Base-by-base conservation (phyloP, 108 stramenopile genomes). In the Epipyxis sp. region DNA sequence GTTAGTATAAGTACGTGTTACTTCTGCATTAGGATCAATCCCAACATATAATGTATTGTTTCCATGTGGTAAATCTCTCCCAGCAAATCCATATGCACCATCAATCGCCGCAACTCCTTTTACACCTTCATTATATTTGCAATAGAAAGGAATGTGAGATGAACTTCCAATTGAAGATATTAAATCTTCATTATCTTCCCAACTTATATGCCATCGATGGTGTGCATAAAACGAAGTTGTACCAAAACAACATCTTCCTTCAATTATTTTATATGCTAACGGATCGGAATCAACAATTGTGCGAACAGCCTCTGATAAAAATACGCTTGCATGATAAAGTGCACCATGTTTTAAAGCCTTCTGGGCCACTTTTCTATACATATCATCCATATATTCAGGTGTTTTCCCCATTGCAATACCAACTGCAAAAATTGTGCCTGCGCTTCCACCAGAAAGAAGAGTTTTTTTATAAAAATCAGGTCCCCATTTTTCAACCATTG, bases 61-160 rank as follows among this genome's bases (percentile, higher is more conserved):
- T 29, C 61, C 61, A 37, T 65, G 61, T 6, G 61, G 61, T 32
- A 65, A 32, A 32, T 65, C 61, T 29, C 6, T 25, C 6, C 61
- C 61, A 16, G 61, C 27, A 32, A 65, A 65, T 16, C 61, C 61
- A 32, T 65, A 65, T 3, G 61, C 61, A 3, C 61, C 61, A 32
- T 65, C 61, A 3, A 65, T 32, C 6, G 34, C 61, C 34, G 34
- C 6, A 16, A 6, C 25, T 16, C 61, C 61, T 10, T 37, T 29
- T 32, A 65, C 30, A 32, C 61, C 61, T 10, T 13, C 3, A 37
- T 65, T 37, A 32, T 37, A 6, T 32, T 65, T 16, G 61, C 61
- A 65, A 37, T 65, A 65, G 61, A 65, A 65, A 29, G 61, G 61
- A 37, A 65, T 65, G 61, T 65, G 61, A 32, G 30, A 65, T 10